phyloP scores from a whole-genome alignment of 768 basidiomycete genomes.

The Termitomyces bulborhizus region DNA sequence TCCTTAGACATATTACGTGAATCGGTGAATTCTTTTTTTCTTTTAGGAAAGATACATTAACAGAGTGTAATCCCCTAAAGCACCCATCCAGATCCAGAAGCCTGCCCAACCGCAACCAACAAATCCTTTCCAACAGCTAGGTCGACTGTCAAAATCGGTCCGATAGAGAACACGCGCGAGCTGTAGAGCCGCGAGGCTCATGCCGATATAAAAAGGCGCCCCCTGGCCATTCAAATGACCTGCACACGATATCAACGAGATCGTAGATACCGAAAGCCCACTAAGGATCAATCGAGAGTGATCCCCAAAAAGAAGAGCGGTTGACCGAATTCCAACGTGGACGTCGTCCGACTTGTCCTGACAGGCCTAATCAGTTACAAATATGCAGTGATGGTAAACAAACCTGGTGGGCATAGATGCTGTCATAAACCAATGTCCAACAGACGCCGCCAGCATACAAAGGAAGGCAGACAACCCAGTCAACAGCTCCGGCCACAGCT shows the following conservation, averaged over 20 bases:
- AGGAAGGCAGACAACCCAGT: constrained; percentile 82
- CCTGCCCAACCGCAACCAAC: constrained; percentile 84
- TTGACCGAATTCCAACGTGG: constrained; percentile 84
- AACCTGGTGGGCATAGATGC: constrained; percentile 96
- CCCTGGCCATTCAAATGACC: constrained; percentile 78
- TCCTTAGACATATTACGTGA: not conserved
- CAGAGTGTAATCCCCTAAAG: constrained; percentile 58
- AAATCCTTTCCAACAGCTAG: constrained; percentile 90
- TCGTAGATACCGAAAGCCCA: constrained; percentile 63
- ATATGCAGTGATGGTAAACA: not conserved
- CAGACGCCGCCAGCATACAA: constrained; percentile 85
- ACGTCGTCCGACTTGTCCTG: constrained; percentile 93
- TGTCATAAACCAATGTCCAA: constrained; percentile 97
- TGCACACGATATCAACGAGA: constrained; percentile 71
- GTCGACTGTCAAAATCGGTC: constrained; percentile 70
- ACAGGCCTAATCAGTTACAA: not conserved
- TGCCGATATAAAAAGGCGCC: constrained; percentile 72
- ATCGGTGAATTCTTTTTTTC: not conserved
- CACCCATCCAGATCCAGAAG: constrained; percentile 82
- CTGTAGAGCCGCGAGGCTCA: constrained; percentile 67
- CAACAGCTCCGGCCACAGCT: constrained; percentile 72
- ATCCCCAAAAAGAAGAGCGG: constrained; percentile 84
- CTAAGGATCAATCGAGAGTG: constrained; percentile 70
- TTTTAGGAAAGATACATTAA: constrained; percentile 18
- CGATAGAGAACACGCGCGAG: constrained; percentile 67